Conservation (phyloP, 2,329 filamentous ascomycete species). For the Parastagonospora avenae region DNA sequence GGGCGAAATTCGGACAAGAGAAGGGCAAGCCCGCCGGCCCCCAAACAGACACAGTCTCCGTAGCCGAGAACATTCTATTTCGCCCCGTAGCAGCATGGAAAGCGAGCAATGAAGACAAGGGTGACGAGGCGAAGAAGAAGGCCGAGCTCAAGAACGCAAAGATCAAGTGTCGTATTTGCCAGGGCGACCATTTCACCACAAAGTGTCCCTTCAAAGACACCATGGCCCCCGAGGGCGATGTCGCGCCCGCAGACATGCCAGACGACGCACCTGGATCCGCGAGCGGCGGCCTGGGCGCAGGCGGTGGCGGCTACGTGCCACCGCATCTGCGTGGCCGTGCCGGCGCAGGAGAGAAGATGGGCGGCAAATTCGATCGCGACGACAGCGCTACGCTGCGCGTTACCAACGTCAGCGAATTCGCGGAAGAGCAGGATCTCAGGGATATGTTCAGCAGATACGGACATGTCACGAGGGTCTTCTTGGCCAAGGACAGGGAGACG, state of each 20-base stretch:
- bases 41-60: conserved; percentile 84
- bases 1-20: conserved; percentile 90
- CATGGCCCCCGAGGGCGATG: conserved; percentile 78
- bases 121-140: conserved; percentile 73
- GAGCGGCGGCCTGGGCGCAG: conserved; percentile 63
- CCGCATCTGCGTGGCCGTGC: conserved; percentile 86
- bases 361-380: conserved; percentile 93
- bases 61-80: conserved; percentile 99
- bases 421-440: conserved; percentile 91
- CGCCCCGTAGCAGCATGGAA: conserved; percentile 92
- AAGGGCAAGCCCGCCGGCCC: conserved; percentile 84
- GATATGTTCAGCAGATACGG: conserved; percentile 98
- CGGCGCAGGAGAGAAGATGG: conserved; percentile 80
- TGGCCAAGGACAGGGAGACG: conserved; percentile 97
- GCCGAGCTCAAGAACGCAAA: conserved; percentile 92
- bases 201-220: conserved; percentile 99
- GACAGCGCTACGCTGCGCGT: conserved; percentile 95
- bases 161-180: conserved; percentile 99
- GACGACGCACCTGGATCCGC: conserved; percentile 52
- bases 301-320: conserved; percentile 88
- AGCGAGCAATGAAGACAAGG: conserved; percentile 77
- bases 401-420: conserved; percentile 98
- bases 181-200: conserved; percentile 98
- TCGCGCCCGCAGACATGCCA: conserved; percentile 53
- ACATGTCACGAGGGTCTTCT: conserved; percentile 93